phyloP scores from a whole-genome alignment of 2,329 filamentous ascomycete genomes.

The Verticillium albo-atrum region DNA sequence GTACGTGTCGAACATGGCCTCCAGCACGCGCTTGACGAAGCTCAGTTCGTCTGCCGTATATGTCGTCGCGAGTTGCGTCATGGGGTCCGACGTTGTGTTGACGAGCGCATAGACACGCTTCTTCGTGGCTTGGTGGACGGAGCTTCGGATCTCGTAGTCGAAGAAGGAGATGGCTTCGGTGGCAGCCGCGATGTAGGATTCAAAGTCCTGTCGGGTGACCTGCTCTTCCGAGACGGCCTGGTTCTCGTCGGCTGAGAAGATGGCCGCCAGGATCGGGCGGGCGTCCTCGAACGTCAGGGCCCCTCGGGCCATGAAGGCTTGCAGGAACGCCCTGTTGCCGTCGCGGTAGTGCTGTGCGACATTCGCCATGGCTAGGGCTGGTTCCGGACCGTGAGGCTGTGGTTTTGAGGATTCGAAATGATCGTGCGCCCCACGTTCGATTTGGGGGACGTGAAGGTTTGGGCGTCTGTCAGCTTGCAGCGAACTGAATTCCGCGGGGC shows the following conservation, averaged over 20 bases:
- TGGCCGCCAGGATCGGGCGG: conserved; percentile 69
- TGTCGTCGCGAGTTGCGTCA: conserved; percentile 83
- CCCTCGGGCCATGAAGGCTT: conserved; percentile 77
- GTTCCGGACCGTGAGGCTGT: no score
- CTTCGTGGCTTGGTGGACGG: conserved; percentile 62
- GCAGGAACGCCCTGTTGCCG: conserved; percentile 81
- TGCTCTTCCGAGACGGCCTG: conserved; percentile 50
- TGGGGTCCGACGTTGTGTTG: conserved; percentile 78
- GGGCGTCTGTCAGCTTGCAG: no score
- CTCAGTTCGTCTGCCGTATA: conserved; percentile 80
- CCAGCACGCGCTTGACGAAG: conserved; percentile 82
- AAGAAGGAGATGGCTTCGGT: conserved; percentile 72
- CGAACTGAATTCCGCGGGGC: neutral
- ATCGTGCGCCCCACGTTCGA: neutral
- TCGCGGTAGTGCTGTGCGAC: conserved; percentile 43
- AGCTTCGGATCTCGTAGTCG: conserved; percentile 81
- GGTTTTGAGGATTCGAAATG: neutral
- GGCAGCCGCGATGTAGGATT: conserved; percentile 63
- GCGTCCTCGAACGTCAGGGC: conserved; percentile 72
- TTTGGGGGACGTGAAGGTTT: neutral
- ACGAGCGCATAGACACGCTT: conserved; percentile 76
- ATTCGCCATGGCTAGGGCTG: conserved; percentile 7
- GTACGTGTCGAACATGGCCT: conserved; percentile 86
- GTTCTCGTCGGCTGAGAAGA: conserved; percentile 54
- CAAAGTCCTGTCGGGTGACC: conserved; percentile 64